Percentiles rank a stretch among this genome's conserved stretches.
Evolutionary conservation across 208 protist genomes (phyloP).

Genomic region (Leishmania braziliensis): DNA sequence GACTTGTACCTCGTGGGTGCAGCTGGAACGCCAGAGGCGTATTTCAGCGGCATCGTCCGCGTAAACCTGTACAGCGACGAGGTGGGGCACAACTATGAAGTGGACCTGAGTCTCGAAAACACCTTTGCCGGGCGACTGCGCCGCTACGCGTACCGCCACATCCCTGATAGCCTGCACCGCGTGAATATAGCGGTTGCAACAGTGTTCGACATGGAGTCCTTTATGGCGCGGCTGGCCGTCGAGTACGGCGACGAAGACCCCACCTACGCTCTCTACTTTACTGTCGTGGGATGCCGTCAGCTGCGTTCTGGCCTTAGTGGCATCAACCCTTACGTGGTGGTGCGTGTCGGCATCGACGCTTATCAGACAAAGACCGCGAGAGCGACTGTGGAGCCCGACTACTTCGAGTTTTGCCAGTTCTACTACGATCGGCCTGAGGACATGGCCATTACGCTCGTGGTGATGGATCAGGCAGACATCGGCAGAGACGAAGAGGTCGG

Average conservation of each 20-base stretch:
- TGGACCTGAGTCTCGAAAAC: slow-evolving; percentile 48
- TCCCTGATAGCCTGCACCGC: slow-evolving; percentile 78
- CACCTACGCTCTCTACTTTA: slow-evolving; percentile 75
- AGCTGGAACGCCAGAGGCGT: slow-evolving; percentile 69
- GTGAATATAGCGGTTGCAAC: slow-evolving; percentile 71
- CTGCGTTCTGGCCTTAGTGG: slow-evolving; percentile 54
- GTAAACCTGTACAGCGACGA: slow-evolving; percentile 70
- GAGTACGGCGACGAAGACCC: slow-evolving; percentile 73
- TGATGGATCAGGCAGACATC: slow-evolving; percentile 81
- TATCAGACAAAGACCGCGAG: slow-evolving; percentile 74
- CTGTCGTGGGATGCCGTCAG: slow-evolving; percentile 71
- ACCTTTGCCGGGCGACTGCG: slow-evolving; percentile 68
- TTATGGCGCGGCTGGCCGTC: slow-evolving; percentile 65
- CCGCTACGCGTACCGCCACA: slow-evolving; percentile 59
- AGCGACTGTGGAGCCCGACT: slow-evolving; percentile 74
- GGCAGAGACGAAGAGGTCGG: slow-evolving; percentile 68
- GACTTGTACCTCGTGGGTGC: slow-evolving; percentile 65
- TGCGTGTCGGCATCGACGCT: slow-evolving; percentile 64
- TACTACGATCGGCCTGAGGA: slow-evolving; percentile 54
- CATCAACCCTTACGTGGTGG: slow-evolving; percentile 77
- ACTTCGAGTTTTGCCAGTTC: slow-evolving; percentile 87
- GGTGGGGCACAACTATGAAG: slow-evolving; percentile 67
- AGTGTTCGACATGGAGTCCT: slow-evolving; percentile 85
- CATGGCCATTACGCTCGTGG: slow-evolving; percentile 55
- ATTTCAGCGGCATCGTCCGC: slow-evolving; percentile 73